These are phyloP conservation scores for Fusarium vanettenii DNA, from an alignment of 2,329 filamentous ascomycete species.

Conservation along the genomic window DNA sequence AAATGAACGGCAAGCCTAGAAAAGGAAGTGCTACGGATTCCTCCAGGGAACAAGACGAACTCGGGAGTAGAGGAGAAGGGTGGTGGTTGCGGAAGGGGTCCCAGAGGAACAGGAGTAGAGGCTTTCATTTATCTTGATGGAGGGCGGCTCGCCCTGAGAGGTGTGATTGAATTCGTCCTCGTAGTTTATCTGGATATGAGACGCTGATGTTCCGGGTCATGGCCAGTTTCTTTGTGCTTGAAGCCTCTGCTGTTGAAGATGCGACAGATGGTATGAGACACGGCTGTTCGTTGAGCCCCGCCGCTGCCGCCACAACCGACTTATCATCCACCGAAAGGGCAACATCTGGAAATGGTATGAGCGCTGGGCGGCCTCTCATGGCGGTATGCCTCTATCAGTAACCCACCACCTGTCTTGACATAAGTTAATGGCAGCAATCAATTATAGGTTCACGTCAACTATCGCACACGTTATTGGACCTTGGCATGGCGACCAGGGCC, in stretches of 20 bases:
- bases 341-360: no score
- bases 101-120: background rate
- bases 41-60: background rate
- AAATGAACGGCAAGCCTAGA: background rate
- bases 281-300: no score
- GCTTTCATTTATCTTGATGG: background rate
- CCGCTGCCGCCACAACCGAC: no score
- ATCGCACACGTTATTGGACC: no score
- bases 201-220: background rate
- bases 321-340: no score
- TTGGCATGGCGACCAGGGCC: no score
- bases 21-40: background rate
- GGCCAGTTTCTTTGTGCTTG: background rate
- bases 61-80: background rate
- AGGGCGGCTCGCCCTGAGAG: background rate
- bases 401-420: no score
- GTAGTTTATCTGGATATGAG: background rate
- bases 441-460: no score
- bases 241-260: background rate
- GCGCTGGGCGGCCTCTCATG: no score
- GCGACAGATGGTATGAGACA: no score
- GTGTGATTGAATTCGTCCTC: background rate
- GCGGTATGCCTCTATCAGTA: no score
- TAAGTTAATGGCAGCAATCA: no score
- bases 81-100: background rate